Conservation (phyloP, 768 basidiomycete species). For the Suillus subluteus region DNA sequence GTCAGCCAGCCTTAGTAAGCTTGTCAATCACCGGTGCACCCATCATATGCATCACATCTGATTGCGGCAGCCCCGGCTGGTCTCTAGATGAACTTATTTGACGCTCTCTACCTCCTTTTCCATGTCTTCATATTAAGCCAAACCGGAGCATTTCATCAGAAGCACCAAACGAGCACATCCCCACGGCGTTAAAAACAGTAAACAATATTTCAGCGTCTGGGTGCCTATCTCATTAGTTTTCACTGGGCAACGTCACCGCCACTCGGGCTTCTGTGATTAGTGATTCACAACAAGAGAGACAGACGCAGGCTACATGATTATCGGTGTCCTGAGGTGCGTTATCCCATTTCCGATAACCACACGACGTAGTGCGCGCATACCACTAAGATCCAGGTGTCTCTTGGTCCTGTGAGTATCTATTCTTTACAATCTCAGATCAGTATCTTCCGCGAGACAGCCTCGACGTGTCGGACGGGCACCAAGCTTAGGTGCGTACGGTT, state of each 20-base stretch:
- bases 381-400: neutral
- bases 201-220: neutral
- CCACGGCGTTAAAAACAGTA: neutral
- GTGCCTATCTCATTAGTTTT: neutral
- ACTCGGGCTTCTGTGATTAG: neutral
- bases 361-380: neutral
- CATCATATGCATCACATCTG: too few relatives aligned
- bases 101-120: neutral
- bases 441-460: neutral
- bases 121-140: neutral
- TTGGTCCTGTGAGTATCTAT: neutral
- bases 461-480: neutral
- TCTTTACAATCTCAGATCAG: too few relatives aligned
- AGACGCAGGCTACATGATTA: neutral
- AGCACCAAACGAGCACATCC: neutral
- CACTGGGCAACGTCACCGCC: neutral
- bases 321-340: neutral
- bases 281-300: neutral
- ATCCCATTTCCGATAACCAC: neutral
- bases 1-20: too few relatives aligned
- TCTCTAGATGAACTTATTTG: too few relatives aligned
- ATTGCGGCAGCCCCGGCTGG: too few relatives aligned
- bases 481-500: neutral
- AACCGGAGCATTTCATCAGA: neutral
- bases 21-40: too few relatives aligned